Base-by-base conservation (phyloP, 352 stramenopile species). In the Phytophthora sojae region DNA sequence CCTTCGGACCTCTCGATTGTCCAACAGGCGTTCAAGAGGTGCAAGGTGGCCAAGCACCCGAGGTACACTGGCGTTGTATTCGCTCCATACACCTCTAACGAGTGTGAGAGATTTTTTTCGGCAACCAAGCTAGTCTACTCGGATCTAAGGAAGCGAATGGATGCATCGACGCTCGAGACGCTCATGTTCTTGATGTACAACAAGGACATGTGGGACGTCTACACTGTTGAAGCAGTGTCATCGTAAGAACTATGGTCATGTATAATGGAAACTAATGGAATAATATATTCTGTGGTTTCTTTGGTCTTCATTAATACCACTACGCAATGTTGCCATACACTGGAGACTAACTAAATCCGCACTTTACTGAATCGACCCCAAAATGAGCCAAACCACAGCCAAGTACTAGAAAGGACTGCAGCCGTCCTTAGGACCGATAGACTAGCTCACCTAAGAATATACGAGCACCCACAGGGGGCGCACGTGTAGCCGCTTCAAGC, bases 21-120 rank as follows among this genome's bases (percentile, higher is more conserved):
- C 8, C 45, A 53, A 9, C 45, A 53, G 45, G 19, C 5, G 42
- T 49, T 49, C 42, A 49, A 49, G 42, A 21, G 42, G 0, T 15
- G 17, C 6, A 49, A n/a, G 15, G 17, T 49, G 30, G 7, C 25
- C 23, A 52, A 58, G 44, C 45, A 8, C 26, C 52, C 49, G 25
- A 23, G 50, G 26, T 60, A 71, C 25, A n/a, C n/a, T 12, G 30
- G 56, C 30, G 55, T 56, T 17, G 15, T 7, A 23, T 62, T 53
- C 19, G n/a, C 14, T 7, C 52, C 69, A 7, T 44, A 57, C n/a
- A 69, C 59, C 7, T 58, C 50, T 19, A 67, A 72, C 58, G 45
- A 68, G 42, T 66, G 57, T 45, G 56, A 75, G 15, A 4, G 17
- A 25, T 50, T 67, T 68, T 67, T 68, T 26, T 76, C 68, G 2